phyloP scores from a whole-genome alignment of 1,139 yeast genomes.

The Candida mesenterica region DNA sequence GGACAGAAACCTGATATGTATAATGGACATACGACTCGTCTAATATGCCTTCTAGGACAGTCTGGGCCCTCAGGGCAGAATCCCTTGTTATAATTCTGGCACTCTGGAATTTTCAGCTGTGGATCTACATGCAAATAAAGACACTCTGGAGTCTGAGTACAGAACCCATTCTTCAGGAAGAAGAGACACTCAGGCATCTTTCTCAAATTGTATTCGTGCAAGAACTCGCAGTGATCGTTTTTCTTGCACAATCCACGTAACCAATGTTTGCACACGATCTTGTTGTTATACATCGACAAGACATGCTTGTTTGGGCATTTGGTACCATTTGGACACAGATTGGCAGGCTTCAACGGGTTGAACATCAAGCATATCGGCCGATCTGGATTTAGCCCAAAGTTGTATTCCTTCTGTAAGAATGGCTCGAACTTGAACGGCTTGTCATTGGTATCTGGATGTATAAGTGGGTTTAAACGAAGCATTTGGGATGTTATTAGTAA shows the following conservation, averaged over 20 bases:
- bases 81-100: constrained; percentile 80
- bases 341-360: constrained; percentile 52
- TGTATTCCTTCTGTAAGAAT: constrained; percentile 74
- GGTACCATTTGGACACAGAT: constrained; percentile 81
- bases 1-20: constrained; percentile 95
- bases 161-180: constrained; percentile 83
- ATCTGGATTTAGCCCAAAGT: constrained; percentile 84
- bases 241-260: constrained; percentile 94
- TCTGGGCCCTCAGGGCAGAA: constrained; percentile 92
- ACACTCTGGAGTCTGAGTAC: constrained; percentile 95
- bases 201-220: constrained; percentile 90
- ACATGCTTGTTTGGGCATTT: constrained; percentile 90
- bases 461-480: constrained; percentile 38
- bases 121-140: constrained; percentile 91
- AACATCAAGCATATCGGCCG: constrained; percentile 84
- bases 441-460: constrained; percentile 43
- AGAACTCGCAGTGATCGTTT: constrained; percentile 93
- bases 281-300: constrained; percentile 75
- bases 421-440: constrained; percentile 77
- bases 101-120: constrained; percentile 79
- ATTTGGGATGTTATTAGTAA: constrained; percentile 14
- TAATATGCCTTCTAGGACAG: constrained; percentile 79
- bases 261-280: constrained; percentile 96
- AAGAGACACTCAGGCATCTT: constrained; percentile 97
- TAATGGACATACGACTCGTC: constrained; percentile 76